Evolutionary conservation across 2,329 filamentous ascomycete species (phyloP), one percentile per base, ranked within the genome.

Genomic region (Cryoendolithus antarcticus): DNA sequence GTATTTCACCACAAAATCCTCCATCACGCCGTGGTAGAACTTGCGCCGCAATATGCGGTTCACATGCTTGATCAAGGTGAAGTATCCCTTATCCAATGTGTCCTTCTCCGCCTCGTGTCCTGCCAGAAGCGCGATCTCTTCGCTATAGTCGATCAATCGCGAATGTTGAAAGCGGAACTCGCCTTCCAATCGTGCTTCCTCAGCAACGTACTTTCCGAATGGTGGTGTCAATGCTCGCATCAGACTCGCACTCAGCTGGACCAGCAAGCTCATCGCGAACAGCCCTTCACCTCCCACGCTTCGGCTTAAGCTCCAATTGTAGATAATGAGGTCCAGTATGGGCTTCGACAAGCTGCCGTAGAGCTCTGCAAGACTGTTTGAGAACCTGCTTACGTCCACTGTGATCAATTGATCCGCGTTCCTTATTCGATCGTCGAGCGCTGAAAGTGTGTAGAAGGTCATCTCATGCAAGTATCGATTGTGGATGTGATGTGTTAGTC

Each of bases 1-100:
- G 60, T 98, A 98, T 62, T 98, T 98, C 63, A 98, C 94, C 42
- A 96, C 86, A 62, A 95, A 98, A 61, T 98, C 91, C 60, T 98
- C 91, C 89, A 96, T 95, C 54, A 98, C 81, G n/a, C 88, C 89
- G 59, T 98, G 89, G 61, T 96, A 96, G 60, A 98, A 83, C 35
- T 91, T 77, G 45, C 85, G 73, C 30, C 88, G 75, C 45, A 98
- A 65, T 48, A 96, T 95, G 55, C 93, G 80, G 62, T 98, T 98
- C 57, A 98, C 89, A 63, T 98, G 91, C 64, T 95, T 96, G 67
- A 98, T 98, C 30, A 98, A 71, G 2, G 91, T 98, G 57, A 98
- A 98, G 62, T 98, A 98, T 10, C 91, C 89, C 65, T 96, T 96
- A 63, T 98, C 91, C 38, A 98, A 70, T 0, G 83, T 93, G 58